A percentile compares a stretch with the other conserved stretches of the same genome.
phyloP scores from a whole-genome alignment of 2,329 filamentous ascomycete species.

The Neonectria magnoliae region DNA sequence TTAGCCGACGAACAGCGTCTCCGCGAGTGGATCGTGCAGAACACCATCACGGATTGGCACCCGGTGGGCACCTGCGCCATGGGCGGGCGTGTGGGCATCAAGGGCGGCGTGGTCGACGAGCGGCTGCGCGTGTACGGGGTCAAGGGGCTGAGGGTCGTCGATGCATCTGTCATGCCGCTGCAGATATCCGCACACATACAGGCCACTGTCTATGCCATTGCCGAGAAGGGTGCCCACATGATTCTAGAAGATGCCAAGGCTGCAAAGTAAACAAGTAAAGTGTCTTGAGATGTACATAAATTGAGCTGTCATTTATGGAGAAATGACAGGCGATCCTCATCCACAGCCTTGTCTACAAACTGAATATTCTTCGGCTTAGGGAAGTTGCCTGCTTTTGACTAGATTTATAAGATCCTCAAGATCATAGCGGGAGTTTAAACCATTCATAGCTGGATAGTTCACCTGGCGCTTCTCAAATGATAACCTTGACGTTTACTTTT shows the following conservation, averaged over 20 bases:
- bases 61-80: slow-evolving; percentile 51
- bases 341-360: too few relatives aligned
- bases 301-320: not conserved
- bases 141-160: slow-evolving; percentile 39
- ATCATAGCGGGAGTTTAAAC: too few relatives aligned
- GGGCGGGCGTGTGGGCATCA: slow-evolving; percentile 43
- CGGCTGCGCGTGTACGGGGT: slow-evolving; percentile 46
- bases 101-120: slow-evolving; percentile 46
- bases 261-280: not conserved
- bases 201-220: slow-evolving; percentile 51
- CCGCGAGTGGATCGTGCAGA: slow-evolving; percentile 41
- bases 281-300: not conserved
- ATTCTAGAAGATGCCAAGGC: slow-evolving; percentile 32
- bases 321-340: not conserved
- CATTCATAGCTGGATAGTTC: too few relatives aligned
- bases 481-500: too few relatives aligned
- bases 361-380: too few relatives aligned
- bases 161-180: slow-evolving; percentile 46
- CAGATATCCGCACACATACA: slow-evolving; percentile 45
- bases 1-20: slow-evolving; percentile 30
- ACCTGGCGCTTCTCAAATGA: too few relatives aligned
- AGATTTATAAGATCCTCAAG: too few relatives aligned
- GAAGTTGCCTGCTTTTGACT: too few relatives aligned
- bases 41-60: slow-evolving; percentile 51
- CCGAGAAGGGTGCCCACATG: slow-evolving; percentile 44